Evolutionary conservation across 345 rosid genomes (phyloP), one percentile per base, ranked within the genome.

Genomic region (Ceriops tagal): DNA sequence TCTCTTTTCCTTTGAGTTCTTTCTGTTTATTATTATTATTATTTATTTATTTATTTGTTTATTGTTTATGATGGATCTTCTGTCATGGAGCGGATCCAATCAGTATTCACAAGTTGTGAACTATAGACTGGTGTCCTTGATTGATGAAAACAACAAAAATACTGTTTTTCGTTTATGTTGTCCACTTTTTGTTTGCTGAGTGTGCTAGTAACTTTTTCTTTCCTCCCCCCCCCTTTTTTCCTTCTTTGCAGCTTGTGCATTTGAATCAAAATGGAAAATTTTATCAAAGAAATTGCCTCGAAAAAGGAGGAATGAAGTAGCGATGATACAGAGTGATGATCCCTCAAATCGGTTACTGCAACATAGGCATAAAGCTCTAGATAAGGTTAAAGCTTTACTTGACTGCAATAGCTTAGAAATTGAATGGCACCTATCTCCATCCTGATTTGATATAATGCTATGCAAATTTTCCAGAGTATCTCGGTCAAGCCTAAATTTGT

Each of bases 221-320:
- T n/a, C 1, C 9, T 37, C 1, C 70, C 4, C 24, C 70, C 5
- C 20, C 13, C 9, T 11, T 7, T 34, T 34, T 34, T 34, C 7
- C 28, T 34, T 34, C 9, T 47, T 20, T 59, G 68, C 69, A 85
- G 89, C 86, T 24, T 83, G 74, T 53, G 71, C 67, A 37, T 83
- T 83, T 62, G 90, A 83, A 78, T 78, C 82, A 53, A 86, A 79
- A 63, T 86, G 92, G 87, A 87, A 85, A 76, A 71, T 30, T 53
- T 32, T 73, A 31, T 83, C 92, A 3, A 83, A 79, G 69, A 82
- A 82, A 80, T 53, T 82, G 71, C 83, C 85, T 22, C 78, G 79
- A 21, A 77, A 72, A 62, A 68, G 70, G 74, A 71, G 49, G 51
- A 21, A 22, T 1, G 65, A 53, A 39, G 83, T 73, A 11, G 19